A percentile compares a stretch with the other conserved stretches of the same genome.
These are phyloP conservation scores for Phytopythium helicoides DNA, from an alignment of 352 stramenopile species.

Conservation along the genomic window DNA sequence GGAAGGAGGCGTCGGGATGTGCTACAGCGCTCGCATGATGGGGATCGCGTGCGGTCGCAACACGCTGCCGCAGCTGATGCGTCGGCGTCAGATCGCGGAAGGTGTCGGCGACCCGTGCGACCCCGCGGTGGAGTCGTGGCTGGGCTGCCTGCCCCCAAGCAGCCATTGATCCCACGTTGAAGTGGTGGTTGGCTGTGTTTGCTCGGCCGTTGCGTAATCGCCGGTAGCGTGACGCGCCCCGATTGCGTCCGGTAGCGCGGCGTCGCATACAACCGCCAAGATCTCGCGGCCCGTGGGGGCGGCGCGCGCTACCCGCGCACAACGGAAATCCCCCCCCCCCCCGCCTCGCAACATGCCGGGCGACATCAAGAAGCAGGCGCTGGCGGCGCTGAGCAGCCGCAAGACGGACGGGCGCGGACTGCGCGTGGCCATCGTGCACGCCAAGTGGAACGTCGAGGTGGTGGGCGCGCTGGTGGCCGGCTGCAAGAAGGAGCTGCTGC, in stretches of 20 bases:
- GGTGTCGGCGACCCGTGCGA: conserved; percentile 21
- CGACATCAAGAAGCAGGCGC: conserved; percentile 75
- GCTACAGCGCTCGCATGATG: conserved; percentile 31
- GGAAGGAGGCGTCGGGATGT: conserved; percentile 15
- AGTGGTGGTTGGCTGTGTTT: no score
- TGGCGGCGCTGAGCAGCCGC: conserved; percentile 66
- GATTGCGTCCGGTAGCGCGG: no score
- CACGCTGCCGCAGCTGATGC: conserved; percentile 18
- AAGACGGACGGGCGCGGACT: conserved; percentile 76
- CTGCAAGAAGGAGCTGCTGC: conserved; percentile 60
- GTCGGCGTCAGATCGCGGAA: conserved; percentile 24
- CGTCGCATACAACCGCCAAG: no score
- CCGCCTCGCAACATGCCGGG: conserved; percentile 33
- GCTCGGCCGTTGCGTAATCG: no score
- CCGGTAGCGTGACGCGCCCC: no score
- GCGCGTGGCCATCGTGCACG: conserved; percentile 79
- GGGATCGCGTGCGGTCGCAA: conserved; percentile 20
- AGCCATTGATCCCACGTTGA: no score
- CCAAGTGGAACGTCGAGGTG: conserved; percentile 87
- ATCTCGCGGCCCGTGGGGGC: no score
- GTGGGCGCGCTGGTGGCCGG: conserved; percentile 67
- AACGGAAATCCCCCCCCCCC: no score
- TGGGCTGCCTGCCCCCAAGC: conserved; percentile 14
- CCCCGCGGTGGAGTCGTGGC: conserved; percentile 25
- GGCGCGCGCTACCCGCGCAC: no score